A percentile compares a stretch with the other conserved stretches of the same genome.
These are phyloP conservation scores for Multifurca ochricompacta DNA, from an alignment of 768 basidiomycete genomes.

Conservation along the genomic window DNA sequence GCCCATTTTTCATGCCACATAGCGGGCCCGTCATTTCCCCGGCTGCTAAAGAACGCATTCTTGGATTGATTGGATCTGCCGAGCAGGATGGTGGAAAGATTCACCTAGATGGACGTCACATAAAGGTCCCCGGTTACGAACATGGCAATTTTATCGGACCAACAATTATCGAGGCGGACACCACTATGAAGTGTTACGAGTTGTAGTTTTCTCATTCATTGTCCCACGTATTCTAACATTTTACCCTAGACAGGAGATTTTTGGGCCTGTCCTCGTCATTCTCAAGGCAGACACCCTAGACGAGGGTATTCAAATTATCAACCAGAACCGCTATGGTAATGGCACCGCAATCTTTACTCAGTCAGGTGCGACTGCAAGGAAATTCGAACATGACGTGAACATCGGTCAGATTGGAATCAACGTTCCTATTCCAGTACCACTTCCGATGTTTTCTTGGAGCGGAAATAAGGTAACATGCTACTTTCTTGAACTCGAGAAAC, in stretches of 20 bases:
- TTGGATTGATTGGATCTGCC: slow-evolving; percentile 63
- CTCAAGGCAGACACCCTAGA: slow-evolving; percentile 78
- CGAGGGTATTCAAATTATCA: slow-evolving; percentile 85
- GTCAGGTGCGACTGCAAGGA: slow-evolving; percentile 89
- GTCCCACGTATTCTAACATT: background rate
- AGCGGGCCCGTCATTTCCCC: slow-evolving; percentile 81
- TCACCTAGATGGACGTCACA: slow-evolving; percentile 74
- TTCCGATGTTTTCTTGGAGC: slow-evolving; percentile 94
- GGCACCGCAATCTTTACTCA: slow-evolving; percentile 96
- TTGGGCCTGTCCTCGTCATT: slow-evolving; percentile 82
- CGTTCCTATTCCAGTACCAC: slow-evolving; percentile 86
- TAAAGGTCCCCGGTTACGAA: slow-evolving; percentile 64
- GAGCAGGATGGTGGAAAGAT: slow-evolving; percentile 79
- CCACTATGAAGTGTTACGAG: slow-evolving; percentile 84
- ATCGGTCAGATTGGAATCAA: slow-evolving; percentile 93
- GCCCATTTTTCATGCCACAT: background rate
- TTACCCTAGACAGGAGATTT: slow-evolving; percentile 78
- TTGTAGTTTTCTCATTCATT: slow-evolving; percentile 30
- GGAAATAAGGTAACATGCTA: slow-evolving; percentile 65
- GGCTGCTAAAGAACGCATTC: slow-evolving; percentile 70
- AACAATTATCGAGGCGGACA: slow-evolving; percentile 78
- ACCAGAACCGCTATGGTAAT: slow-evolving; percentile 86
- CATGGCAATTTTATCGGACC: slow-evolving; percentile 94
- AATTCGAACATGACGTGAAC: slow-evolving; percentile 83
- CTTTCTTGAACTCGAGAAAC: background rate